A percentile compares a stretch with the other conserved stretches of the same genome.
These are phyloP conservation scores for Medicago lupulina DNA, from an alignment of 306 rosid species.

Conservation along the genomic window DNA sequence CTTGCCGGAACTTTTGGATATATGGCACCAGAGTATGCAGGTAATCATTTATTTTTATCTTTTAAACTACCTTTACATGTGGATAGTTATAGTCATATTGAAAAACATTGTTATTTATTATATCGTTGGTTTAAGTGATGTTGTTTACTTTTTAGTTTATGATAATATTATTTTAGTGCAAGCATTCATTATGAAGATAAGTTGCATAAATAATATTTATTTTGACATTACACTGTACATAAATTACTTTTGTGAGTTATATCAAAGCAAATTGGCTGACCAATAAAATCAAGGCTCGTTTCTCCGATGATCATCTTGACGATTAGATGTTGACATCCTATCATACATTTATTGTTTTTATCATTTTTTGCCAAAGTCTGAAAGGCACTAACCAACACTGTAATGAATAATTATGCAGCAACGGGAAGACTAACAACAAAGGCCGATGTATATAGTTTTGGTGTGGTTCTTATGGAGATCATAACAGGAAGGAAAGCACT, in stretches of 20 bases:
- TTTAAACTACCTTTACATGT: not conserved
- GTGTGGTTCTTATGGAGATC: slow-evolving; percentile 94
- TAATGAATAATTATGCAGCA: slow-evolving; percentile 50
- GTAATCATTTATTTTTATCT: slow-evolving; percentile 40
- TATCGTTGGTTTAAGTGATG: not conserved
- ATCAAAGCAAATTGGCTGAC: not conserved
- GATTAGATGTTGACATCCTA: not conserved
- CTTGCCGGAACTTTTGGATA: slow-evolving; percentile 97
- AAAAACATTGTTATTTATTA: not conserved
- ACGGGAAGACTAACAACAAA: slow-evolving; percentile 87
- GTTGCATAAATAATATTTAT: not conserved
- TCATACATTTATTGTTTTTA: not conserved
- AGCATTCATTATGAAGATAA: not conserved
- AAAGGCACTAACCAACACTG: slow-evolving; percentile 1
- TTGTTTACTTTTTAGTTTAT: not conserved
- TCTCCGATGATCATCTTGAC: not conserved
- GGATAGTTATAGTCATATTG: too few relatives aligned
- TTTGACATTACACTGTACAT: not conserved
- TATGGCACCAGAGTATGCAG: slow-evolving; percentile 95
- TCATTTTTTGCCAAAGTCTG: not conserved
- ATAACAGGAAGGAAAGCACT: slow-evolving; percentile 81
- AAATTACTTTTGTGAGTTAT: not conserved
- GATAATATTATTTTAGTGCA: not conserved
- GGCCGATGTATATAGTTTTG: slow-evolving; percentile 87
- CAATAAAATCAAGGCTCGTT: not conserved